phyloP scores from a whole-genome alignment of 2,329 filamentous ascomycete genomes.

The Aspergillus cejpii region DNA sequence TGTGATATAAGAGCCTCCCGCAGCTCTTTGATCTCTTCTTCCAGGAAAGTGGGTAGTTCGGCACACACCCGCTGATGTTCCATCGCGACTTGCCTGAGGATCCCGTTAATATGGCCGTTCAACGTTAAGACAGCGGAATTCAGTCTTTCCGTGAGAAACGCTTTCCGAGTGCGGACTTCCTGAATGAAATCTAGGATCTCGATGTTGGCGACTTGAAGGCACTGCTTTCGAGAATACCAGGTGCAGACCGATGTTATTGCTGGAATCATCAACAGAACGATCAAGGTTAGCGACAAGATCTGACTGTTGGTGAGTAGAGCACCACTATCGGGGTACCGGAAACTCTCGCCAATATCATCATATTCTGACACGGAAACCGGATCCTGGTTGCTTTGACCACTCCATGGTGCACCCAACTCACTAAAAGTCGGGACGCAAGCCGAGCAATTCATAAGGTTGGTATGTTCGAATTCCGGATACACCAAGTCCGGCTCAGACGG shows the following conservation, averaged over 20 bases:
- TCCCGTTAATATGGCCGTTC: neutral
- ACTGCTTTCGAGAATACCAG: neutral
- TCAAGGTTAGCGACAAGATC: neutral
- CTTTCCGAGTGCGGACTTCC: neutral
- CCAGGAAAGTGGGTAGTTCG: neutral
- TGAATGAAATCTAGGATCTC: neutral
- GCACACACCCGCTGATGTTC: constrained; percentile 1
- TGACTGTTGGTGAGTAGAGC: neutral
- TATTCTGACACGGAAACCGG: neutral
- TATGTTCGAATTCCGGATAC: neutral
- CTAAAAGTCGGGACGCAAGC: neutral
- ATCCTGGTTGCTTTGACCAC: neutral
- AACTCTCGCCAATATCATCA: neutral
- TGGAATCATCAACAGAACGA: neutral
- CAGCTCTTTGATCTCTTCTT: neutral
- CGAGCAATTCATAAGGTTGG: neutral
- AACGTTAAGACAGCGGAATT: neutral
- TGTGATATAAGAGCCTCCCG: neutral
- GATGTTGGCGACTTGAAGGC: neutral
- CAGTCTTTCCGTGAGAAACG: neutral
- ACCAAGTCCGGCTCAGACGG: neutral
- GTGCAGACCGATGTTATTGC: neutral
- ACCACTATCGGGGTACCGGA: neutral
- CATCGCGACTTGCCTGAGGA: neutral
- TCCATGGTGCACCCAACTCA: neutral